Base-by-base conservation (phyloP, 768 basidiomycete genomes). In the Agrocybe chaxingu region DNA sequence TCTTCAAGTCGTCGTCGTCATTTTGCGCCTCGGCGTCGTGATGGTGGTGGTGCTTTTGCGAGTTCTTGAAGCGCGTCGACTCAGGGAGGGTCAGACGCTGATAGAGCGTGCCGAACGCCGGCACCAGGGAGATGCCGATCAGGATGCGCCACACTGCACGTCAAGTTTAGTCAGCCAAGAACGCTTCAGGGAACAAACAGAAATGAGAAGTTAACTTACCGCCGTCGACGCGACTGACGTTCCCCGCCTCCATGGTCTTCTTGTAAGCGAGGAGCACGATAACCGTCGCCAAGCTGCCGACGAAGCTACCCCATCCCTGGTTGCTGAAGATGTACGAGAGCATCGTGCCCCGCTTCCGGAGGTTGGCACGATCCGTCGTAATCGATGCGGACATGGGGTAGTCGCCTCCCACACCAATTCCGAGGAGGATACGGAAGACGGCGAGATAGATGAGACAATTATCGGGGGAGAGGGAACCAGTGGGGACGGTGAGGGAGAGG, bases 391-490 rank as follows among this genome's bases (percentile, higher is more conserved):
- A 81, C 86, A 89, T 85, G 1, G 87, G 86, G 60, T 89, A 89
- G 63, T 89, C 89, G 2, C 85, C 89, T 11, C 87, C 89, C 0
- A 91, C 81, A 18, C 89, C 89, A 12, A 92, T 68, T 0, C 89
- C 89, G 33, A 91, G 79, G 6, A 91, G 58, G 46, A 90, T 84
- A 9, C 89, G 84, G 60, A 79, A 89, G 3, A 84, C 57, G 11
- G 72, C 72, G 10, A 91, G 73, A 63, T 84, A 90, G 55, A 88
- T 79, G 42, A 89, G 72, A 18, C 65, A 71, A 24, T 64, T 57
- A 40, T 78, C 62, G 2, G 84, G 77, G 13, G 77, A 73, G 18
- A 88, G 70, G 3, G 69, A 65, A 32, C 80, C 82, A 4, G 87
- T 87, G 0, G 88, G 88, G 10, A 76, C 79, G 2, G 82, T 79